Evolutionary conservation across 2,329 filamentous ascomycete species (phyloP), one percentile per base, ranked within the genome.

Genomic region (Colletotrichum sp.): DNA sequence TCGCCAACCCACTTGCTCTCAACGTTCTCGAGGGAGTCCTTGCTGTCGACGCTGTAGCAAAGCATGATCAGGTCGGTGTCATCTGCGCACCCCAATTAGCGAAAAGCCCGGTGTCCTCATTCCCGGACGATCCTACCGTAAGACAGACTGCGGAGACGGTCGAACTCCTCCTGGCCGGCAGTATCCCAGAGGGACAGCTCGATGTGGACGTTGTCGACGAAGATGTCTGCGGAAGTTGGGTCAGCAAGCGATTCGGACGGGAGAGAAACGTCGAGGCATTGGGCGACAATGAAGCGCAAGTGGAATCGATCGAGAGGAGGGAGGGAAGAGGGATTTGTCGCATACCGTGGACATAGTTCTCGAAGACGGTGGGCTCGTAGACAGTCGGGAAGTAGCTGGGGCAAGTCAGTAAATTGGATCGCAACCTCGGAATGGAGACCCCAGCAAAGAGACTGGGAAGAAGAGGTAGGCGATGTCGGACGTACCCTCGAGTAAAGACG

Each of bases 11-110:
- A 99, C 87, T 99, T 99, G 80, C 95, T 96, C 85, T 98, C 96
- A 77, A 99, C 96, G 91, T 99, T 99, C 85, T 99, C 97, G 77
- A 99, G 92, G 5, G 96, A 98, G 85, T 98, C 96, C 80, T 94
- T 95, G 84, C 95, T 98, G 86, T 99, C 97, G 84, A 99, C 95
- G 81, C 95, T 97, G 87, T 99, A 99, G 89, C 97, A 99, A 80
- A 99, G 94, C 94, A 99, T 98, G 81, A 99, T 98, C 60, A 98
- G 93, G 83, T 99, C 97, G 69, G 97, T 99, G 84, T 99, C 97
- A 79, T 93, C 89, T 90, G 76, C 36, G 15, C 43, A 13, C 34
- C 26, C 34, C 16, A 52, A 32, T 73, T 18, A 67, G 48, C 43
- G 63, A 58, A 15, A 21, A 55, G 52, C 9, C n/a, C n/a, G 16